Conservation (phyloP, 2,329 filamentous ascomycete species). For the Pseudogymnoascus sp. region DNA sequence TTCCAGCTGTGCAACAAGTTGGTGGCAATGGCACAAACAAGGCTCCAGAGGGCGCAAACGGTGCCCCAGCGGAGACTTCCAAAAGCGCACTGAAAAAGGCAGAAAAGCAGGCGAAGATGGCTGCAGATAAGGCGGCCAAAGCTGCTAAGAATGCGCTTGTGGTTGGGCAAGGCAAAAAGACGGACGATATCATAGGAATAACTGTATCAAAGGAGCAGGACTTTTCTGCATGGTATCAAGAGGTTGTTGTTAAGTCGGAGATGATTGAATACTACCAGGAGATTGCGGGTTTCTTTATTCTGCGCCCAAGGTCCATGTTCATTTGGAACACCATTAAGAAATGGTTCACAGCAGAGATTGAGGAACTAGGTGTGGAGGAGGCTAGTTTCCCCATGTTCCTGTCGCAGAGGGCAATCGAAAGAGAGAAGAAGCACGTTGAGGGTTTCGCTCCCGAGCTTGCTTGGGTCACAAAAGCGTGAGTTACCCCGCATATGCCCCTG, state of each 20-base stretch:
- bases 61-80: slow-evolving; percentile 34
- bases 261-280: slow-evolving; percentile 93
- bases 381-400: slow-evolving; percentile 96
- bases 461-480: slow-evolving; percentile 77
- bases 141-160: slow-evolving; percentile 44
- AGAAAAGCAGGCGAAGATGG: slow-evolving; percentile 54
- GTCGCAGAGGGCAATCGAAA: slow-evolving; percentile 63
- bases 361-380: slow-evolving; percentile 87
- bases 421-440: slow-evolving; percentile 91
- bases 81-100: slow-evolving; percentile 60
- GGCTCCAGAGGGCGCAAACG: slow-evolving; percentile 9
- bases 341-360: slow-evolving; percentile 68
- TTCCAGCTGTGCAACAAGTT: slow-evolving; percentile 17
- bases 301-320: slow-evolving; percentile 63
- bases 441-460: slow-evolving; percentile 93
- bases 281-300: slow-evolving; percentile 94
- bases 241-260: slow-evolving; percentile 92
- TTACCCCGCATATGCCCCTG: slow-evolving; percentile 16
- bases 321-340: slow-evolving; percentile 59
- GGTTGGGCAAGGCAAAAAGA: slow-evolving; percentile 50
- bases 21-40: not conserved
- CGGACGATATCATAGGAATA: slow-evolving; percentile 73
- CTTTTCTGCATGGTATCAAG: slow-evolving; percentile 94
- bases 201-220: slow-evolving; percentile 78
- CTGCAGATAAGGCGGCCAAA: slow-evolving; percentile 54